Evolutionary conservation across 177 flowering plant species (phyloP).

Genomic region (Vitis hybrid): DNA sequence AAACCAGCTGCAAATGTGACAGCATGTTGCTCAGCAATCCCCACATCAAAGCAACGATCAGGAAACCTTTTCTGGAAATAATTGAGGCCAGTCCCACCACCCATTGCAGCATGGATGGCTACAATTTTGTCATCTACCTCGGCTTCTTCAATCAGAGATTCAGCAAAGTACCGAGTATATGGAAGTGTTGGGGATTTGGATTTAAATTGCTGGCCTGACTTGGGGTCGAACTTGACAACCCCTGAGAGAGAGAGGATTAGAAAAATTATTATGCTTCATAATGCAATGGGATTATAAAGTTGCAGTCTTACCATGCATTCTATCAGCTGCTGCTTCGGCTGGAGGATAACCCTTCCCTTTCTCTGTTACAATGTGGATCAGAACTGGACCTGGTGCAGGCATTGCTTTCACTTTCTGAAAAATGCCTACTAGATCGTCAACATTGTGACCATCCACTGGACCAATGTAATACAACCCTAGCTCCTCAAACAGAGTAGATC

Average conservation of each 20-base stretch:
- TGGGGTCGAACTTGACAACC: conserved; percentile 78
- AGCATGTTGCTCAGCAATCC: conserved; percentile 98
- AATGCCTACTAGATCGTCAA: conserved; percentile 68
- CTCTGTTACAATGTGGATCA: conserved; percentile 86
- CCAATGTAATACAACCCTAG: conserved; percentile 93
- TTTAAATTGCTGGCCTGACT: conserved; percentile 76
- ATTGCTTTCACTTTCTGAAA: conserved; percentile 67
- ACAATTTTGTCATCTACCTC: conserved; percentile 73
- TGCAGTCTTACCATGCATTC: conserved; percentile 73
- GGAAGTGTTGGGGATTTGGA: conserved; percentile 67
- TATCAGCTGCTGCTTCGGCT: conserved; percentile 87
- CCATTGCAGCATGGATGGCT: conserved; percentile 99
- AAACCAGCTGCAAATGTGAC: conserved; percentile 97
- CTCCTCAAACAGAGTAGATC: conserved; percentile 83
- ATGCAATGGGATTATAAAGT: neutral
- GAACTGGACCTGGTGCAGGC: conserved; percentile 91
- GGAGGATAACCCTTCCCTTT: conserved; percentile 95
- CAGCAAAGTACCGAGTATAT: conserved; percentile 86
- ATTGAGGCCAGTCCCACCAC: conserved; percentile 98
- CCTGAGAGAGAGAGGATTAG: conserved; percentile 37
- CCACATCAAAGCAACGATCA: conserved; percentile 88
- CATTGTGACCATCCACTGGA: conserved; percentile 88
- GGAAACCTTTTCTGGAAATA: conserved; percentile 83
- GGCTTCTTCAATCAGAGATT: conserved; percentile 80
- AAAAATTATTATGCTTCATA: neutral